phyloP scores from a whole-genome alignment of 1,284 basidiomycete genomes.

The Ustilago lituana region DNA sequence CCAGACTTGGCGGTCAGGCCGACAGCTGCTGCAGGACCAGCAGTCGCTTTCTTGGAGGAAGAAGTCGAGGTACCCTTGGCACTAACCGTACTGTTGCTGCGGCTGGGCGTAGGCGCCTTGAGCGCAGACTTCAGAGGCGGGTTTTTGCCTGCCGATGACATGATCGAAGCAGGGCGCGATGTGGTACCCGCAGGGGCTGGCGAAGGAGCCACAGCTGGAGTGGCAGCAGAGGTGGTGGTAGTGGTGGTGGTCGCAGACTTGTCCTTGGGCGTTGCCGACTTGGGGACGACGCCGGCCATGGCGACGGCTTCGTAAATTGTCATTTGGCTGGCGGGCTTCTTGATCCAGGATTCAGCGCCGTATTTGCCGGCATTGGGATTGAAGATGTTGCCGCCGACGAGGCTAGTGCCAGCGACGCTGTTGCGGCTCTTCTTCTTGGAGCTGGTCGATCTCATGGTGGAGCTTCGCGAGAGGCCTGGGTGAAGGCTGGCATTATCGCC shows the following conservation, averaged over 20 bases:
- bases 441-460: slow-evolving; percentile 37
- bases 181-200: slow-evolving; percentile 9
- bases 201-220: slow-evolving; percentile 7
- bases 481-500: slow-evolving; percentile 9
- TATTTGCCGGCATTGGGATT: slow-evolving; percentile 49
- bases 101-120: slow-evolving; percentile 46
- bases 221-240: slow-evolving; percentile 2
- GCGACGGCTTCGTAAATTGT: slow-evolving; percentile 54
- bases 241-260: slow-evolving; percentile 8
- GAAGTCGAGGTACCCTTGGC: slow-evolving; percentile 19
- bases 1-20: slow-evolving; percentile 27
- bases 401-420: slow-evolving; percentile 38
- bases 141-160: slow-evolving; percentile 45
- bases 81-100: slow-evolving; percentile 37
- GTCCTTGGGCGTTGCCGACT: slow-evolving; percentile 27
- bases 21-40: neutral
- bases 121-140: slow-evolving; percentile 60
- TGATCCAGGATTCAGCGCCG: slow-evolving; percentile 52
- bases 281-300: slow-evolving; percentile 54
- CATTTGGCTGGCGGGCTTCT: slow-evolving; percentile 46
- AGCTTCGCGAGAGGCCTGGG: slow-evolving; percentile 44
- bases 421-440: slow-evolving; percentile 59
- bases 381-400: slow-evolving; percentile 42
- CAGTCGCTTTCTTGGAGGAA: slow-evolving; percentile 33
- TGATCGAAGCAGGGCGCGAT: slow-evolving; percentile 39